Base-by-base conservation (phyloP, 352 stramenopile species). In the Pythium rhizo-oryzae region DNA sequence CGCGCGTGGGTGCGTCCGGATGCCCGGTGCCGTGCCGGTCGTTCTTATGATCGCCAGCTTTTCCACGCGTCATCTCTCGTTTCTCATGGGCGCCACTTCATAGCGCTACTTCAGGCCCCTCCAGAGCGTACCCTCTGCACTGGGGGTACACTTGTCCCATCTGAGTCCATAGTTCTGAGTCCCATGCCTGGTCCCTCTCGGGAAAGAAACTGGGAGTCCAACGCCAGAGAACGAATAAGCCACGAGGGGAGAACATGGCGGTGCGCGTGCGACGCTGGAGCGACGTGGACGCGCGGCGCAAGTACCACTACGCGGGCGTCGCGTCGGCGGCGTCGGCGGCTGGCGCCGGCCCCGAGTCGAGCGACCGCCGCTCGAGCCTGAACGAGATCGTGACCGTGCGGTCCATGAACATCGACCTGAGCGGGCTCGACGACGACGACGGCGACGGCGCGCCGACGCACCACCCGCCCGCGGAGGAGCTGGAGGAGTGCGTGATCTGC, bases 401-500 rank as follows among this genome's bases (percentile, higher is more conserved):
- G 24, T 66, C 65, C 58, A 72, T 72, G 66, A 51, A 59, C 30
- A 35, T 74, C 25, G 57, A 70, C 44, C 21, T 64, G 18, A 46
- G 19, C 21, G 43, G 44, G 19, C 44, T 54, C 24, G 62, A 60
- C 6, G 59, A 64, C 51, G 55, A 53, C 43, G 21, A 59, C 50
- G n/a, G n/a, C n/a, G 23, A 47, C 58, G 18, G 37, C 54, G 41
- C 7, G 50, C 41, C 54, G 50, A 23, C 37, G 28, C 28, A 59
- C 24, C 61, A 59, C 28, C 56, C 68, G 24, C 47, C 46, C 24
- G 56, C 56, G 15, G 62, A 70, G 49, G 68, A 70, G 24, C 8
- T 62, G 1, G 77, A 84, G 46, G 87, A 96, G 72, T 96, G 87
- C 60, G 85, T 93, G 39, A 96, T 96, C 62, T 96, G 87, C 52